Evolutionary conservation across 2,329 filamentous ascomycete genomes (phyloP).

Genomic region (Diatrype stigma): DNA sequence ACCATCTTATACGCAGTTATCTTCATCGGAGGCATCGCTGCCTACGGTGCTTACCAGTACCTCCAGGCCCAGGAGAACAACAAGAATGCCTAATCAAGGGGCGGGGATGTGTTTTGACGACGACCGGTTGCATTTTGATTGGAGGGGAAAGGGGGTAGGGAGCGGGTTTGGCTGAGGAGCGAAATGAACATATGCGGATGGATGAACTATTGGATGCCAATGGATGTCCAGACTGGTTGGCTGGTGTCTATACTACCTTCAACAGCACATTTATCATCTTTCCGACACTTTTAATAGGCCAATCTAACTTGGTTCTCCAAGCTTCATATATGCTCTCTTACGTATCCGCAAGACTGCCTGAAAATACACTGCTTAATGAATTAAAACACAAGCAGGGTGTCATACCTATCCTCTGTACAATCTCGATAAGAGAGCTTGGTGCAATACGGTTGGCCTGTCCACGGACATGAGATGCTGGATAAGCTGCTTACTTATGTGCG

Average conservation of each 20-base stretch:
- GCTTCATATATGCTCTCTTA: not conserved
- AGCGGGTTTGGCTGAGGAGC: not conserved
- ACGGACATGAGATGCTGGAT: no score
- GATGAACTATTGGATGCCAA: not conserved
- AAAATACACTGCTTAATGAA: no score
- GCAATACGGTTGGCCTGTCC: no score
- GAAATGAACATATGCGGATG: not conserved
- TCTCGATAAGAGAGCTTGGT: no score
- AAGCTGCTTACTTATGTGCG: no score
- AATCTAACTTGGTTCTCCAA: not conserved
- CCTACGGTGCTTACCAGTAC: slow-evolving; percentile 84
- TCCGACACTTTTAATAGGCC: not conserved
- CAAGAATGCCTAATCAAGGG: slow-evolving; percentile 16
- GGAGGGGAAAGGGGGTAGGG: not conserved
- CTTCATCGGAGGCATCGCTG: slow-evolving; percentile 69
- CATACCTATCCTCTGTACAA: no score
- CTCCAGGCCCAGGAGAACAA: slow-evolving; percentile 55
- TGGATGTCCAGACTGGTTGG: not conserved
- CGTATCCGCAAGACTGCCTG: not conserved
- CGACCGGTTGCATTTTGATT: not conserved
- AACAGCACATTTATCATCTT: not conserved
- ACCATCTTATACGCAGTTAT: slow-evolving; percentile 78
- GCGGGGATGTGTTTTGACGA: not conserved
- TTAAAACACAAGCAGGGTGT: no score
- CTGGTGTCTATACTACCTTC: not conserved